phyloP scores from a whole-genome alignment of 176 grass and related monocot species.

The Otatea glauca region DNA sequence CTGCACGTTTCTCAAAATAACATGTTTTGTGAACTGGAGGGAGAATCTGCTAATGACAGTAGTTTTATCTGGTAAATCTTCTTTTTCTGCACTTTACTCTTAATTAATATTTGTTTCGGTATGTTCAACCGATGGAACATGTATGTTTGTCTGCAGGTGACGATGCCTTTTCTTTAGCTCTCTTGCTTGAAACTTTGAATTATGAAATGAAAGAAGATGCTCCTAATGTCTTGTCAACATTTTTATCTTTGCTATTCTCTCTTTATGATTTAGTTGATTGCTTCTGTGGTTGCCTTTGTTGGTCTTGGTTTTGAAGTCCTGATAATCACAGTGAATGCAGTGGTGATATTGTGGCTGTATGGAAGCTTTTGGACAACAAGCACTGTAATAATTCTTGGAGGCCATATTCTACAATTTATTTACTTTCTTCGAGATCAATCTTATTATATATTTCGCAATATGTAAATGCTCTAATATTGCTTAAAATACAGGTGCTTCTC shows the following conservation, averaged over 20 bases:
- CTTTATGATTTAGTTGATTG: slow-evolving; percentile 70
- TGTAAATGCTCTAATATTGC: slow-evolving; percentile 28
- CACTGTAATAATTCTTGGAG: slow-evolving; percentile 76
- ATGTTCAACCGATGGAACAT: not conserved
- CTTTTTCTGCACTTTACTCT: not conserved
- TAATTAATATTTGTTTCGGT: not conserved
- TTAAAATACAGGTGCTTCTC: slow-evolving; percentile 60
- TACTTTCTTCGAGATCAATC: slow-evolving; percentile 1
- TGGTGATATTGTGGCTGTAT: slow-evolving; percentile 82
- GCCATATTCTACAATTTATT: slow-evolving; percentile 56
- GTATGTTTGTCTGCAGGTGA: slow-evolving; percentile 4
- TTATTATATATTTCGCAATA: slow-evolving; percentile 18
- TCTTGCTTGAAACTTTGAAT: slow-evolving; percentile 38
- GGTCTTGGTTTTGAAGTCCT: slow-evolving; percentile 66
- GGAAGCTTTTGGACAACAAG: slow-evolving; percentile 94
- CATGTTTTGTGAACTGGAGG: no score
- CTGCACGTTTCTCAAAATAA: no score
- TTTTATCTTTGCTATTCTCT: slow-evolving; percentile 28
- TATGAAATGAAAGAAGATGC: slow-evolving; percentile 27
- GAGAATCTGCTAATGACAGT: not conserved
- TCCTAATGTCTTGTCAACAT: slow-evolving; percentile 29
- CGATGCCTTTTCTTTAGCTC: not conserved
- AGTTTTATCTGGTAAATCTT: slow-evolving; percentile 24
- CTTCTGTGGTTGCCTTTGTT: slow-evolving; percentile 51
- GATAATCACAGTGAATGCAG: slow-evolving; percentile 43